phyloP scores from a whole-genome alignment of 179 eudicot species.

The Gypsophila paniculata region DNA sequence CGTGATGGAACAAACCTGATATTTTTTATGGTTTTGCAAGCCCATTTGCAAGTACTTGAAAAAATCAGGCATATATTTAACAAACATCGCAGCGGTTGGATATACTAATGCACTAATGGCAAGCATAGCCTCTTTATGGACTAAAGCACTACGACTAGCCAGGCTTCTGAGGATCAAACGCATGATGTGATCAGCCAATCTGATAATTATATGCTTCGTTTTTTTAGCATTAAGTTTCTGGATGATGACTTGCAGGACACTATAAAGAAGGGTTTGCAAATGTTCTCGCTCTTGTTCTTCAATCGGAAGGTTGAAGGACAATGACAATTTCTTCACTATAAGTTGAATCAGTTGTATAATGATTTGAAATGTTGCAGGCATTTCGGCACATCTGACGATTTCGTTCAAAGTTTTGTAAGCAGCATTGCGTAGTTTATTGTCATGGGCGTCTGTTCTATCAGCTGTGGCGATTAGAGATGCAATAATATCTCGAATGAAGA shows the following conservation, averaged over 20 bases:
- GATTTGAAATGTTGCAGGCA: conserved; percentile 52
- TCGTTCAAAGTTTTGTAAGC: conserved; percentile 91
- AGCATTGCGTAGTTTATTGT: conserved; percentile 52
- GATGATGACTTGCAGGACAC: conserved; percentile 74
- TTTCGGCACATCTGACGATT: conserved; percentile 69
- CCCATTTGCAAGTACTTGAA: conserved; percentile 85
- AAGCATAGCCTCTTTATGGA: conserved; percentile 97
- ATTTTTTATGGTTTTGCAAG: conserved; percentile 78
- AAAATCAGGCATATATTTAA: conserved; percentile 78
- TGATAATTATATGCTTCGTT: conserved; percentile 48
- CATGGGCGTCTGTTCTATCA: conserved; percentile 39
- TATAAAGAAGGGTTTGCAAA: conserved; percentile 81
- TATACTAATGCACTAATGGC: conserved; percentile 90
- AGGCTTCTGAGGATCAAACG: conserved; percentile 67
- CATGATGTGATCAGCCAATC: conserved; percentile 74
- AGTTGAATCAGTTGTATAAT: conserved; percentile 58
- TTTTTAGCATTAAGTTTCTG: conserved; percentile 68
- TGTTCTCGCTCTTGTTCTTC: conserved; percentile 87
- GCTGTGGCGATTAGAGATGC: conserved; percentile 58
- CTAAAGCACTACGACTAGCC: conserved; percentile 71
- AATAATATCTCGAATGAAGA: conserved; percentile 57
- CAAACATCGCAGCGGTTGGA: conserved; percentile 73
- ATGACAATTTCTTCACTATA: conserved; percentile 60
- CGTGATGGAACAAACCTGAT: conserved; percentile 85
- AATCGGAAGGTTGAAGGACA: conserved; percentile 57